Evolutionary conservation across 192 early-diverging fungal species (phyloP).

Genomic region (Dispira simplex): DNA sequence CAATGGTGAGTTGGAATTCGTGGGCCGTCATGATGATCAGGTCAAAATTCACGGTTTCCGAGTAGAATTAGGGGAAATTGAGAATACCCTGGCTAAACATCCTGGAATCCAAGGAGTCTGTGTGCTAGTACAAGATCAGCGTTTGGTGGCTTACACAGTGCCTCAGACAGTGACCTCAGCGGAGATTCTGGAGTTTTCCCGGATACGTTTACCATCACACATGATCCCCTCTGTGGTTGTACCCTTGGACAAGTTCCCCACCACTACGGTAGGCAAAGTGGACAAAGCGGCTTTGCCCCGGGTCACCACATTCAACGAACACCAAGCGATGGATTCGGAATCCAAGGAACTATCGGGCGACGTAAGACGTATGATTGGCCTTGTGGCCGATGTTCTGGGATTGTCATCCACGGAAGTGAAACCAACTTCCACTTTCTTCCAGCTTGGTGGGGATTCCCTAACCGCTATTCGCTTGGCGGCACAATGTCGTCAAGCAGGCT

Average conservation of each 20-base stretch:
- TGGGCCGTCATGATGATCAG: slow-evolving; percentile 23
- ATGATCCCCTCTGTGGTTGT: background rate
- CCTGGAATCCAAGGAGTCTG: slow-evolving; percentile 12
- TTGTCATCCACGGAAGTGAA: background rate
- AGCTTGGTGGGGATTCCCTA: slow-evolving; percentile 25
- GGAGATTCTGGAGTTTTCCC: background rate
- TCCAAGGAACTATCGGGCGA: background rate
- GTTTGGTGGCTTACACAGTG: slow-evolving; percentile 18
- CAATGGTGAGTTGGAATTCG: slow-evolving; percentile 15
- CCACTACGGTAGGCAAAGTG: background rate
- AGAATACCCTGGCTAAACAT: slow-evolving; percentile 12
- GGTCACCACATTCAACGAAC: background rate
- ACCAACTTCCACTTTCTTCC: slow-evolving; percentile 17
- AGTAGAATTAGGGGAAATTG: slow-evolving; percentile 20
- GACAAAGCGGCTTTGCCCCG: background rate
- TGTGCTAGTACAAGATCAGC: slow-evolving; percentile 15
- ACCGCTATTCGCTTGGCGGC: slow-evolving; percentile 9
- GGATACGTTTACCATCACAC: background rate
- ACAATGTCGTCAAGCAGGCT: background rate
- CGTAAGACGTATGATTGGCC: background rate
- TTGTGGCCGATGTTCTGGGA: background rate
- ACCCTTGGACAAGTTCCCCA: background rate
- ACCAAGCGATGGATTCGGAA: background rate
- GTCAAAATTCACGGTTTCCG: slow-evolving; percentile 25
- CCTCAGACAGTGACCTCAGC: slow-evolving; percentile 10